phyloP scores from a whole-genome alignment of 148 eudicot species.

The Amaranthus cruentus region DNA sequence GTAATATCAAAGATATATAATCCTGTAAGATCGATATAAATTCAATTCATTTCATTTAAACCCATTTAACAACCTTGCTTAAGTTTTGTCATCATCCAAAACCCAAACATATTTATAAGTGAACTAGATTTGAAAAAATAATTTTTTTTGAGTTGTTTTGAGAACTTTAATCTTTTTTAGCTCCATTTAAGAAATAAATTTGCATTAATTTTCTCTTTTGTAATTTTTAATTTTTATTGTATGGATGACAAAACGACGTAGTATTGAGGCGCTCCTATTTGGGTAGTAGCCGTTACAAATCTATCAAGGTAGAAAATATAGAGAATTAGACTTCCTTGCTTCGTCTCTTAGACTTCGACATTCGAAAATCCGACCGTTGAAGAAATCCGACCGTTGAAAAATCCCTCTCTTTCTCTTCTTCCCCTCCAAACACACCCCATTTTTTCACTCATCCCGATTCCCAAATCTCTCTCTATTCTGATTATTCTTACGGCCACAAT shows the following conservation, averaged over 20 bases:
- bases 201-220: too few species aligned
- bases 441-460: not conserved
- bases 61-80: too few species aligned
- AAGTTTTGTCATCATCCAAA: too few species aligned
- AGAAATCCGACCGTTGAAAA: conserved; percentile 13
- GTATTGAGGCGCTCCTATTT: not conserved
- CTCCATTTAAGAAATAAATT: too few species aligned
- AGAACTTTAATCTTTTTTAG: too few species aligned
- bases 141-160: too few species aligned
- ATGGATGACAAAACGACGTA: not conserved
- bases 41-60: too few species aligned
- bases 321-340: not conserved
- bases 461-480: not conserved
- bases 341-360: not conserved
- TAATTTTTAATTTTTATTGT: too few species aligned
- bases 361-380: conserved; percentile 20
- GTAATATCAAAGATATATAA: too few species aligned
- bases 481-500: not conserved
- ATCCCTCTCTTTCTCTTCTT: not conserved
- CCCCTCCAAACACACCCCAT: not conserved
- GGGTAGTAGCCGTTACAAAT: conserved; percentile 8
- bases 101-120: too few species aligned
- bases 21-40: too few species aligned
- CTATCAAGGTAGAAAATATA: not conserved
- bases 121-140: too few species aligned